These are phyloP conservation scores for Rhododendron vialii DNA, from an alignment of 148 eudicot species.

Conservation along the genomic window DNA sequence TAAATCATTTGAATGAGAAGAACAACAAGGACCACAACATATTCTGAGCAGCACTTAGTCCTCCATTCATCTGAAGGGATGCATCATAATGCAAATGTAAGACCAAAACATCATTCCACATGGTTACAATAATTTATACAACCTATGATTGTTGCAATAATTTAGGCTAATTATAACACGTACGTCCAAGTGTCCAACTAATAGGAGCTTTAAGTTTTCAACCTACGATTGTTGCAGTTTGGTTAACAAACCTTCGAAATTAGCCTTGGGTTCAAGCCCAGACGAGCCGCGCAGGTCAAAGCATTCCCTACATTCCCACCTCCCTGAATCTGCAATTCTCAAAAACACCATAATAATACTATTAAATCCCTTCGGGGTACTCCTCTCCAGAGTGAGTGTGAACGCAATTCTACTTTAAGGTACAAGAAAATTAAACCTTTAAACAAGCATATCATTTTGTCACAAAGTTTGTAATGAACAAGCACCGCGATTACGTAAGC, in stretches of 20 bases:
- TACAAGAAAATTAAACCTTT: not conserved
- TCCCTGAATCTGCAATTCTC: conserved; percentile 38
- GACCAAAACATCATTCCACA: not conserved
- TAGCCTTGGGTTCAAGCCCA: conserved; percentile 42
- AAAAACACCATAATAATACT: too few relatives aligned
- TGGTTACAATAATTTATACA: not conserved
- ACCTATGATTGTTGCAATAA: not conserved
- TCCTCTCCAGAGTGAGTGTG: not conserved
- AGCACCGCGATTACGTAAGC: not conserved
- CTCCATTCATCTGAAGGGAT: not conserved
- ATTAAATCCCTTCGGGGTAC: too few relatives aligned
- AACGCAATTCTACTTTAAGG: not conserved
- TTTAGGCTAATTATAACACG: not conserved
- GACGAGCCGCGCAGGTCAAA: conserved; percentile 48
- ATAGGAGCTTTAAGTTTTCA: not conserved
- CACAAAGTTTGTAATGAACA: not conserved
- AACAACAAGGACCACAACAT: not conserved
- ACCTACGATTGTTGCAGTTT: not conserved
- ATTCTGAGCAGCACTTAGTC: not conserved
- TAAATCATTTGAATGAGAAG: not conserved
- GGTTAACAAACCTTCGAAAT: conserved; percentile 33
- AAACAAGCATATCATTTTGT: not conserved
- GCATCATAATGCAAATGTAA: not conserved
- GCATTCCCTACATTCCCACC: conserved; percentile 58
- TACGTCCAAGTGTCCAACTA: not conserved